Conservation (phyloP, 768 basidiomycete species). For the Auriscalpium orientale region DNA sequence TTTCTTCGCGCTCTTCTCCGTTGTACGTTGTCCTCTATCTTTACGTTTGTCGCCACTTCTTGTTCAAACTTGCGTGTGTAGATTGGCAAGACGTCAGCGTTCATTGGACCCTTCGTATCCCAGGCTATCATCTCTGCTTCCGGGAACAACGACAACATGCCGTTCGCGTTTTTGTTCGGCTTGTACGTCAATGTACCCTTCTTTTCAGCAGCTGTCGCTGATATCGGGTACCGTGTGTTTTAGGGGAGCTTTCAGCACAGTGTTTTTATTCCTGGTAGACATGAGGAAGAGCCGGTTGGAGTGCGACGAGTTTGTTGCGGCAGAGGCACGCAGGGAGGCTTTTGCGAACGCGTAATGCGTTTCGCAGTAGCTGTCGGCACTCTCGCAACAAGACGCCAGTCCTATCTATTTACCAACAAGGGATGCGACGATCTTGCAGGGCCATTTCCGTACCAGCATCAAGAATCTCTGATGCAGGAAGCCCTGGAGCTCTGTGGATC, state of each 20-base stretch:
- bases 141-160: slow-evolving; percentile 64
- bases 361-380: background rate
- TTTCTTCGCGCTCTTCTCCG: slow-evolving; percentile 69
- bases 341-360: slow-evolving; percentile 16
- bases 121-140: slow-evolving; percentile 67
- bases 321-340: slow-evolving; percentile 39
- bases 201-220: background rate
- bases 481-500: too few species aligned
- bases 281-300: slow-evolving; percentile 56
- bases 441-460: too few species aligned
- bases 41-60: background rate
- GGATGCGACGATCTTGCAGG: too few species aligned
- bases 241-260: slow-evolving; percentile 45
- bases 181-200: slow-evolving; percentile 35
- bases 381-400: too few species aligned
- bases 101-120: slow-evolving; percentile 70
- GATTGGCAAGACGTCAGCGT: slow-evolving; percentile 71
- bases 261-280: slow-evolving; percentile 58
- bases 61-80: slow-evolving; percentile 16
- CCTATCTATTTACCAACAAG: too few species aligned
- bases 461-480: too few species aligned
- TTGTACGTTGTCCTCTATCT: slow-evolving; percentile 31
- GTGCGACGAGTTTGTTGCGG: slow-evolving; percentile 52
- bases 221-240: background rate
- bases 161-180: slow-evolving; percentile 65